Base-by-base conservation (phyloP, 306 rosid genomes). In the Cicer pinnatifidum region DNA sequence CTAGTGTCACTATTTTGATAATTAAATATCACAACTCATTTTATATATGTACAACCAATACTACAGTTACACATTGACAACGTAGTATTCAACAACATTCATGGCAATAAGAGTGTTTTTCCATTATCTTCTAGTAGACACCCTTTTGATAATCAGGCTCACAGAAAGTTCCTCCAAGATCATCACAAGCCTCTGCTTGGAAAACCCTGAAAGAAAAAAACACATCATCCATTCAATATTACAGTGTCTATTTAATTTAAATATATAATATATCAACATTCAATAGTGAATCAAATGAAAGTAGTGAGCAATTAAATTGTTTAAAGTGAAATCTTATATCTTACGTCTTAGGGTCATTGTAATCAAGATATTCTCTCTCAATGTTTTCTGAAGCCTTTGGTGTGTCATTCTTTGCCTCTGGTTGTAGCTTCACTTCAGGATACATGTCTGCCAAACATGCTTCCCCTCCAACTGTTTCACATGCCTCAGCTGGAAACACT, bases 161-260 rank as follows among this genome's bases (percentile, higher is more conserved):
- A 43, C 94, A 85, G 86, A 93, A 91, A 46, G 11, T 76, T 71
- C 98, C 97, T 75, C 98, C 98, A 68, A 93, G 94, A 85, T 93
- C 97, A 85, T 93, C 98, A 78, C 98, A 93, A 60, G 98, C 98
- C 85, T 93, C 94, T 43, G 77, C 87, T 13, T 44, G 85, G 76
- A 93, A 91, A 39, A 93, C 97, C 87, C 97, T 91, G 90, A 41
- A 77, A 28, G 0, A 28, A 60, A 10, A 54, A 40, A 67, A 68
- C 6, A 38, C 40, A 75, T 53, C 9, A 51, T 43, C 11, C 51
- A 53, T 9, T 11, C 56, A 53, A 67, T 2, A 73, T 54, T 12
- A 47, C 8, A 33, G 33, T 16, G 67, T 52, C 28, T 37, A 10
- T 2, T 23, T 28, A 61, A 28, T 28, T 23, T 11, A 11, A 13